These are phyloP conservation scores for Claviceps paspali DNA, from an alignment of 2,329 filamentous ascomycete species.

Conservation along the genomic window DNA sequence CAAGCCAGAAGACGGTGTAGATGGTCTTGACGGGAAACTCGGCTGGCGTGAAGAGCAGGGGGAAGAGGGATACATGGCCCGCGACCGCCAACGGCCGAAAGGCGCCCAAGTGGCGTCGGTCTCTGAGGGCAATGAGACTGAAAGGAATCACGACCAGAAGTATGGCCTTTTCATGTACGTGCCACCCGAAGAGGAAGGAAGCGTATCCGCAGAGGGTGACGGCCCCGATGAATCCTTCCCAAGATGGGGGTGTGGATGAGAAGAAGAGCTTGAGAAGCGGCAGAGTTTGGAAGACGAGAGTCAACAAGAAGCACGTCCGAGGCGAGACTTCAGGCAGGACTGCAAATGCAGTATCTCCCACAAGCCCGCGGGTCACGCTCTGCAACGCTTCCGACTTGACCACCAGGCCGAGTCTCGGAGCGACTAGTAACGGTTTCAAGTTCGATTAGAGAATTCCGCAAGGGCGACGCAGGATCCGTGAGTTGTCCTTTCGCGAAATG, in stretches of 20 bases:
- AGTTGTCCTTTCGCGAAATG: too few species aligned
- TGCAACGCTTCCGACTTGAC: constrained; percentile 62
- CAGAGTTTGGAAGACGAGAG: constrained; percentile 65
- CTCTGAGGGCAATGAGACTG: constrained; percentile 77
- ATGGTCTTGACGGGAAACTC: constrained; percentile 91
- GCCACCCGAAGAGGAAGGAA: constrained; percentile 95
- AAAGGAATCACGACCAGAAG: constrained; percentile 90
- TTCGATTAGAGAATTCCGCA: not conserved
- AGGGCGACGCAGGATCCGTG: too few species aligned
- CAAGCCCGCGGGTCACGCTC: constrained; percentile 82
- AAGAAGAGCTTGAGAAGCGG: constrained; percentile 69
- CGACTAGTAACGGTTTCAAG: constrained; percentile 40
- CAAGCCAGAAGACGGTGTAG: constrained; percentile 85
- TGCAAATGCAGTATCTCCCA: constrained; percentile 88
- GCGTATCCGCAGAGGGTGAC: constrained; percentile 89
- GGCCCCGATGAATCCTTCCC: constrained; percentile 79
- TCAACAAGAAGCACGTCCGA: constrained; percentile 64
- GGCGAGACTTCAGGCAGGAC: constrained; percentile 79
- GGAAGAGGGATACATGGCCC: constrained; percentile 90
- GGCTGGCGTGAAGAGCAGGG: constrained; percentile 75
- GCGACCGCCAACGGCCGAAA: constrained; percentile 87
- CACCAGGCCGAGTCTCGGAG: constrained; percentile 61
- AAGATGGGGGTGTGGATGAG: constrained; percentile 45
- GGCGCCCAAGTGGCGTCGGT: constrained; percentile 78
- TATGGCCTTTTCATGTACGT: constrained; percentile 96